phyloP scores from a whole-genome alignment of 2,329 filamentous ascomycete genomes.

The Fonsecaea multimorphosa region DNA sequence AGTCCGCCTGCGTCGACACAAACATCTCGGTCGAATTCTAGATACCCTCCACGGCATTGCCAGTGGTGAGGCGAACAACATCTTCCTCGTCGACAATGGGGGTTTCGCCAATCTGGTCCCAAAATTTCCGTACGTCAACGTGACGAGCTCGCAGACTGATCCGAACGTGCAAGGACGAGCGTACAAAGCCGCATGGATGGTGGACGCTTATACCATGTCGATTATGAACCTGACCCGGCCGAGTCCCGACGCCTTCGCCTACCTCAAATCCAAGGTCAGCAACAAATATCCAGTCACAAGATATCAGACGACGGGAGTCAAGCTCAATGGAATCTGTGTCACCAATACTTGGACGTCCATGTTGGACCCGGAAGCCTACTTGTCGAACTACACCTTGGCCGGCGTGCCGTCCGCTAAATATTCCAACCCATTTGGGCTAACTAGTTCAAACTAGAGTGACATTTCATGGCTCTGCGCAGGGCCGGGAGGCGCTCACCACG shows the following conservation, averaged over 20 bases:
- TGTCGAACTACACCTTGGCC: conserved; percentile 22
- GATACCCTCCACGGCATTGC: conserved; percentile 36
- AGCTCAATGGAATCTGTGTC: conserved; percentile 18
- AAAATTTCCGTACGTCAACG: conserved; percentile 44
- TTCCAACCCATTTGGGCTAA: conserved; percentile 45
- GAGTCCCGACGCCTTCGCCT: conserved; percentile 42
- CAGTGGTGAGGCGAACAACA: conserved; percentile 27
- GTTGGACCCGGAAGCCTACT: conserved; percentile 22
- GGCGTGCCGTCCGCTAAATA: conserved; percentile 32
- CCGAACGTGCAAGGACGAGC: conserved; percentile 50
- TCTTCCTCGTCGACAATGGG: conserved; percentile 51
- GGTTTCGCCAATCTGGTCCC: conserved; percentile 51
- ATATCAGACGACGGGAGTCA: conserved; percentile 15
- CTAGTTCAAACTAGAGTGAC: conserved; percentile 38
- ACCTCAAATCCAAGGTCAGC: conserved; percentile 48
- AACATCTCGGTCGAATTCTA: conserved; percentile 51
- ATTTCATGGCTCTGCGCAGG: conserved; percentile 44
- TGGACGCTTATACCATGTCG: conserved; percentile 50
- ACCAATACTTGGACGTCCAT: conserved; percentile 9
- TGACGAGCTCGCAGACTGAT: conserved; percentile 44
- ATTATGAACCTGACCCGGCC: conserved; percentile 50
- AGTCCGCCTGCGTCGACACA: conserved; percentile 51
- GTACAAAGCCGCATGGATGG: conserved; percentile 53
- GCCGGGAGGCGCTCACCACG: conserved; percentile 41
- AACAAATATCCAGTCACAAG: conserved; percentile 43